Evolutionary conservation across 148 eudicot species (phyloP).

Genomic region (Hydrangea macrophylla): DNA sequence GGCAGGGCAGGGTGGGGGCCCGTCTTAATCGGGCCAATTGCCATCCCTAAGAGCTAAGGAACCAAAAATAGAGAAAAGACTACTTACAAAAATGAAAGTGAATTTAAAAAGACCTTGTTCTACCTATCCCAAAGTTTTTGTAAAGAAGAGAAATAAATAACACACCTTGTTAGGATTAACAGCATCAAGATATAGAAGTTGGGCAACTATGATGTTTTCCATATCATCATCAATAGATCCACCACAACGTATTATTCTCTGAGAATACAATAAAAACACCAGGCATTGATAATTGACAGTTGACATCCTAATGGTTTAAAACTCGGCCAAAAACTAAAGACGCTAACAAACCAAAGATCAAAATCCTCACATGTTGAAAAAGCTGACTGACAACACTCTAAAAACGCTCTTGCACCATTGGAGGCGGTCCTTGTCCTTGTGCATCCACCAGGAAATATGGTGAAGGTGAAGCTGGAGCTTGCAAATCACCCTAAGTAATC

Average conservation of each 20-base stretch:
- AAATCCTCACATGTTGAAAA: constrained; percentile 42
- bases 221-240: constrained; percentile 92
- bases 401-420: constrained; percentile 49
- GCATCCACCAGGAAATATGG: constrained; percentile 37
- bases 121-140: too few species aligned
- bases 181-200: constrained; percentile 91
- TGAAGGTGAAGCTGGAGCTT: constrained; percentile 34
- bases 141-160: neutral
- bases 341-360: too few species aligned
- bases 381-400: constrained; percentile 46
- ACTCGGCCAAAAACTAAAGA: too few species aligned
- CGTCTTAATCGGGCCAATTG: too few species aligned
- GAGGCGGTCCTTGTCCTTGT: constrained; percentile 47
- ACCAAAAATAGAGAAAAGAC: too few species aligned
- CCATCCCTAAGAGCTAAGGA: too few species aligned
- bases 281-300: too few species aligned
- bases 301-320: too few species aligned
- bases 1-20: too few species aligned
- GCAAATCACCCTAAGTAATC: constrained; percentile 37
- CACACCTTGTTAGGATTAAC: constrained; percentile 82
- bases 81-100: too few species aligned
- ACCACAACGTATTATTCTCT: constrained; percentile 89
- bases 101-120: too few species aligned
- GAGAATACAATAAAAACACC: too few species aligned
- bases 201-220: constrained; percentile 88